Evolutionary conservation across 257 asterid genomes (phyloP), one percentile per base, ranked within the genome.

Genomic region (Nicotiana undulata): DNA sequence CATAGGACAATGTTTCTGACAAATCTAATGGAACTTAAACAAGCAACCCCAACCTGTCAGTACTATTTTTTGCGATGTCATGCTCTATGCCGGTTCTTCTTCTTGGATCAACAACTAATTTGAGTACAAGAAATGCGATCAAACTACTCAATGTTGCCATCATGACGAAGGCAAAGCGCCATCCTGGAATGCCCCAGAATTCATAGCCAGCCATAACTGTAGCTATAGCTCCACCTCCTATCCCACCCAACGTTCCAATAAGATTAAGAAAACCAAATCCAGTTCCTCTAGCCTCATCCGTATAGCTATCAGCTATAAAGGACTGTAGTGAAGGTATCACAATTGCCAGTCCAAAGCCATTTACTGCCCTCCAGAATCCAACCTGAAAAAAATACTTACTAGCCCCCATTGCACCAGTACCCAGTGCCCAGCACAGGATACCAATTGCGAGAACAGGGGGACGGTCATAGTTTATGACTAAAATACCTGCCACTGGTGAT

Each of bases 191-290:
- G 13, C 97, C 97, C 92, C 97, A 93, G 53, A 84, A 90, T n/a
- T 84, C 80, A 63, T 87, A 52, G 76, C 97, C 97, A 37, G 99
- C 99, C 98, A 93, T 92, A 52, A 95, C 96, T 0, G 99, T 95
- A 22, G 99, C 99, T 65, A 92, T 87, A 75, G 97, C 98, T 68
- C 99, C 99, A 65, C 98, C 99, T 40, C 99, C 99, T 74, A 95
- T 93, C 56, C 99, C 99, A 29, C 99, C 99, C n/a, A 95, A 84
- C 0, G 94, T 87, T 28, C 99, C 98, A 31, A 95, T 93, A 75
- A 95, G 98, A 85, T 80, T 91, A 85, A 95, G 80, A 66, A 95
- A 87, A 22, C 99, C 98, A 68, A 95, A 95, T 18, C 98, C 99
- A n/a, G 97, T 87, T 40, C 99, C 98, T 81, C 99, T 90, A 20